phyloP scores from a whole-genome alignment of 306 rosid genomes.

The Medicago ruthenica region DNA sequence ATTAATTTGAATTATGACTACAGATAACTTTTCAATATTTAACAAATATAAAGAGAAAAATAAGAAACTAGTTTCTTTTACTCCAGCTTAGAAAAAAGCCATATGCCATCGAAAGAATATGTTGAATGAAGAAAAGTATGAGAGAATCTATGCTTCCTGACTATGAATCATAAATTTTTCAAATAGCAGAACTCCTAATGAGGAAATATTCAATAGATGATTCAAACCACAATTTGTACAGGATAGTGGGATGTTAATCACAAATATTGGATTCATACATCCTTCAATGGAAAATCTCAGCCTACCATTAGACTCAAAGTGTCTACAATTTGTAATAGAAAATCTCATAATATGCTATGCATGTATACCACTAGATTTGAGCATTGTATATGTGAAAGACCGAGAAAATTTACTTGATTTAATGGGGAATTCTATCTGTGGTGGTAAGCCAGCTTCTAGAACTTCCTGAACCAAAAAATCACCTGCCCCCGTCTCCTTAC shows the following conservation, averaged over 20 bases:
- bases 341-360: slow-evolving; percentile 9
- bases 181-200: slow-evolving; percentile 23
- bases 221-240: slow-evolving; percentile 26
- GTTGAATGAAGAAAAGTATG: slow-evolving; percentile 28
- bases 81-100: slow-evolving; percentile 2
- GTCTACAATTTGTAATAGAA: background rate
- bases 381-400: slow-evolving; percentile 31
- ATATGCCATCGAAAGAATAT: background rate
- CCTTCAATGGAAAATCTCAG: slow-evolving; percentile 6
- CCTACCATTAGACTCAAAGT: slow-evolving; percentile 25
- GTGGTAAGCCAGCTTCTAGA: slow-evolving; percentile 93
- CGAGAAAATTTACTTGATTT: slow-evolving; percentile 59
- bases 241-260: slow-evolving; percentile 34
- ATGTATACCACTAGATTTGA: slow-evolving; percentile 33
- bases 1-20: slow-evolving; percentile 23
- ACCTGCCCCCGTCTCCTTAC: slow-evolving; percentile 75
- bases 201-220: slow-evolving; percentile 22
- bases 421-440: slow-evolving; percentile 78
- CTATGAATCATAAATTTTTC: slow-evolving; percentile 11
- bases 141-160: background rate
- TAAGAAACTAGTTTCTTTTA: slow-evolving; percentile 25
- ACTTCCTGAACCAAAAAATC: slow-evolving; percentile 81
- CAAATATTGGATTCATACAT: background rate
- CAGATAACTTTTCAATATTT: slow-evolving; percentile 26
- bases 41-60: slow-evolving; percentile 34